Conservation (phyloP, 179 eudicot species). For the Silene coronaria region DNA sequence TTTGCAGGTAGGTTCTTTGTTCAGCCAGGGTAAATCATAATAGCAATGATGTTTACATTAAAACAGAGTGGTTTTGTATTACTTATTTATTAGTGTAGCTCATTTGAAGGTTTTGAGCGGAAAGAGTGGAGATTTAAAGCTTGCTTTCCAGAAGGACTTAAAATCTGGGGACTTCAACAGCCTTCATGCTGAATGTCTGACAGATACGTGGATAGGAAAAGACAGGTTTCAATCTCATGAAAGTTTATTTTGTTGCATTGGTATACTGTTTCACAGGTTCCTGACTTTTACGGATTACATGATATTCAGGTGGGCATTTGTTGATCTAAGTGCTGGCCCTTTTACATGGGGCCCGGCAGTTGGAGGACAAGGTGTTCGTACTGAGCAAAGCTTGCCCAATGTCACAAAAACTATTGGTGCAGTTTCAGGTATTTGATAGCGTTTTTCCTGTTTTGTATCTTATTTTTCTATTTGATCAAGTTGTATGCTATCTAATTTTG, state of each 20-base stretch:
- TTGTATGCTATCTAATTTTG: background rate
- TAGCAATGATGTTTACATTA: conserved; percentile 8
- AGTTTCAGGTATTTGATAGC: conserved; percentile 51
- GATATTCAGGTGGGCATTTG: conserved; percentile 77
- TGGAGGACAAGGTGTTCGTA: conserved; percentile 98
- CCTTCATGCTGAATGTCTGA: conserved; percentile 80
- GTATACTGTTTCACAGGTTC: background rate
- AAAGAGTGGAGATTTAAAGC: conserved; percentile 67
- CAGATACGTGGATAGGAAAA: conserved; percentile 93
- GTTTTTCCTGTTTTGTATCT: background rate
- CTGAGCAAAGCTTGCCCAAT: conserved; percentile 89
- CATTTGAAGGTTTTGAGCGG: conserved; percentile 54
- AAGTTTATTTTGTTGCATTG: background rate
- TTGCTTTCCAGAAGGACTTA: conserved; percentile 49
- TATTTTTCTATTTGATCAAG: conserved; percentile 7
- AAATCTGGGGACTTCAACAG: conserved; percentile 70
- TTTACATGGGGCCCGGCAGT: conserved; percentile 98
- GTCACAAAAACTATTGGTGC: conserved; percentile 90
- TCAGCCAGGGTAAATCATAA: conserved; percentile 2
- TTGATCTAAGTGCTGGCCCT: conserved; percentile 93
- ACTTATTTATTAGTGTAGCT: conserved; percentile 18
- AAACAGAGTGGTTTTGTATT: conserved; percentile 8
- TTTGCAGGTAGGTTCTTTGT: conserved; percentile 48
- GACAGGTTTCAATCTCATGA: conserved; percentile 43
- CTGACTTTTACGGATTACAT: conserved; percentile 15